Conservation (phyloP, 2,329 filamentous ascomycete species). For the Cryphonectria carpinicola region DNA sequence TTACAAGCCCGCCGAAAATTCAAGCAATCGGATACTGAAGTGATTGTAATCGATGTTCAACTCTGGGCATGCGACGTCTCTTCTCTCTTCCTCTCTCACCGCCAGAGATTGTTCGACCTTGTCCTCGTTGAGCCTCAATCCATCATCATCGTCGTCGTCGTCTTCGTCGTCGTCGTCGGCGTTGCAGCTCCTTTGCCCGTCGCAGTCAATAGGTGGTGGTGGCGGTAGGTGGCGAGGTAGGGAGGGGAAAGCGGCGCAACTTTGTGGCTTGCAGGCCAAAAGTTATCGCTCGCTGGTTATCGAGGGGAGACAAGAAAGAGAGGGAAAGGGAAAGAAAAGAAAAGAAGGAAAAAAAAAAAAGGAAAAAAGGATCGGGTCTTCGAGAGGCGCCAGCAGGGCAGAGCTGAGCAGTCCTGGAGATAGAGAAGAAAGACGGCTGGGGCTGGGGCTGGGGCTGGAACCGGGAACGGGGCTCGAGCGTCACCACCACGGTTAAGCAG, state of each 20-base stretch:
- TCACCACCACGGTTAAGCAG: neutral
- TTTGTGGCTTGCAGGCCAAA: neutral
- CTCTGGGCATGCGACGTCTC: neutral
- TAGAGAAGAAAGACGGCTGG: neutral
- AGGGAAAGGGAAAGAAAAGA: neutral
- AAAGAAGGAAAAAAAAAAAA: neutral
- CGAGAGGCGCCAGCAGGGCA: neutral
- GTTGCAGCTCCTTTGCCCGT: neutral
- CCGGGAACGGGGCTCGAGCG: neutral
- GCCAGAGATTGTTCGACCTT: slow-evolving; percentile 1
- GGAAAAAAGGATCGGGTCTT: neutral
- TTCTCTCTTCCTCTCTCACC: neutral
- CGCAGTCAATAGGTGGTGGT: neutral
- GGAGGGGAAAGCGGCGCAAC: neutral
- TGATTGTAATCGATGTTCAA: neutral
- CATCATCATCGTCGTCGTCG: slow-evolving; percentile 1
- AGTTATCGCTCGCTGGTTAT: neutral
- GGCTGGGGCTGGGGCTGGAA: neutral
- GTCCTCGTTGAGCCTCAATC: neutral
- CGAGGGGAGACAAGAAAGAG: neutral
- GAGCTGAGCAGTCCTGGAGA: neutral
- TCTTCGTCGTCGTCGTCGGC: neutral
- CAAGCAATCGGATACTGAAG: neutral
- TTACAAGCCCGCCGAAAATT: neutral
- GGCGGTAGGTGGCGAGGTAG: neutral